These are phyloP conservation scores for Nigrospora oryzae DNA, from an alignment of 2,329 filamentous ascomycete genomes.

Conservation along the genomic window DNA sequence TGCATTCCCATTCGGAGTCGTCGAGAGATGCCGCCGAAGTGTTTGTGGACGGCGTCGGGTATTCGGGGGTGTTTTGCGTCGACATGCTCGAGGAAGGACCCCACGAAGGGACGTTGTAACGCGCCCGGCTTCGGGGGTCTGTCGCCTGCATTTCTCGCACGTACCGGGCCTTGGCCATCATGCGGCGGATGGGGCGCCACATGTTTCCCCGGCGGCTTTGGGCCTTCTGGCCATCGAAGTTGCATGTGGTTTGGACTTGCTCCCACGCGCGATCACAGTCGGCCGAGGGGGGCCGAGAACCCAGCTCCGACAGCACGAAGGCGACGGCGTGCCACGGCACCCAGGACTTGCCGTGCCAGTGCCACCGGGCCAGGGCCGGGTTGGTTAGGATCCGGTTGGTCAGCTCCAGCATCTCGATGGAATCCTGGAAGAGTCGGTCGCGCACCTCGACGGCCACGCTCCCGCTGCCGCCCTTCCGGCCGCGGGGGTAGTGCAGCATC, in stretches of 20 bases:
- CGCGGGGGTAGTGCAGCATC: not conserved
- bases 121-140: not conserved
- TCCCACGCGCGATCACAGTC: slow-evolving; percentile 9
- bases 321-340: slow-evolving; percentile 7
- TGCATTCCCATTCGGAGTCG: too few relatives aligned
- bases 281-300: slow-evolving; percentile 3
- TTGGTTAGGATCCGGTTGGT: not conserved
- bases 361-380: not conserved
- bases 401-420: slow-evolving; percentile 3
- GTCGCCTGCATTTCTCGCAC: slow-evolving; percentile 6
- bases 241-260: slow-evolving; percentile 2
- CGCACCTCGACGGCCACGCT: not conserved
- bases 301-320: slow-evolving; percentile 7
- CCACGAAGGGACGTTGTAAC: too few relatives aligned
- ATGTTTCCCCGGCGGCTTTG: slow-evolving; percentile 4
- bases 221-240: slow-evolving; percentile 11
- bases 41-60: too few relatives aligned
- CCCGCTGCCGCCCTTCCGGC: not conserved
- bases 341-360: slow-evolving; percentile 3
- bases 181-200: slow-evolving; percentile 5
- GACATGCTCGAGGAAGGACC: too few relatives aligned
- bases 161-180: slow-evolving; percentile 9
- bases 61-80: too few relatives aligned
- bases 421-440: slow-evolving; percentile 1
- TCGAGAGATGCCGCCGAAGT: too few relatives aligned